Base-by-base conservation (phyloP, 768 basidiomycete species). In the Boletus reticuloceps region DNA sequence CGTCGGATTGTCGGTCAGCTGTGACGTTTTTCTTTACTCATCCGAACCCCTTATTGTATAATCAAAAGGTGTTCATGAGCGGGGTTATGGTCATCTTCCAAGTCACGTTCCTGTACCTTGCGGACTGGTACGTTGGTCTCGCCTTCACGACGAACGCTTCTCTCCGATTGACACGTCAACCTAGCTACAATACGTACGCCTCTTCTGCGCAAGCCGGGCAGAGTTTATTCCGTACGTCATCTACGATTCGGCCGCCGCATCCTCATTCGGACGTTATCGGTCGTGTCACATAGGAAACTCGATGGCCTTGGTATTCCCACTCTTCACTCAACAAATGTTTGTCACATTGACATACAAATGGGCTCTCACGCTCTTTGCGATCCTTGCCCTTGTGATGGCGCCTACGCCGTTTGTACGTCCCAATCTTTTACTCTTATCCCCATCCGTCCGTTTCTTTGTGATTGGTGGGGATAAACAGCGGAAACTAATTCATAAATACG, bases 161-260 rank as follows among this genome's bases (percentile, higher is more conserved):
- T 20, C 20, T 53, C 16, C 32, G n/a, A 25, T 40, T 25, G 12
- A 52, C 46, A 55, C 27, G 4, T 34, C 29, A 27, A 43, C 19
- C 45, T 0, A 78, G 77, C 56, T 75, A 77, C 54, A 72, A 73
- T 8, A 64, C 71, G 7, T 83, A 80, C 58, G 78, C 83, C 1
- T 82, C 80, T 7, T 80, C 79, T 11, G 83, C 81, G 0, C 71
- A 82, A 47, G 83, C 82, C 0, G 82, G 76, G 0, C 80, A 81
- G 58, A 78, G 74, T 37, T 69, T 83, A 32, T 71, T 69, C 51
- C 76, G 82, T 74, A 62, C 42, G 74, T 68, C 29, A 25, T 27
- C 1, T 10, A n/a, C 16, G 17, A 13, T 17, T 49, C 20, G 27
- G 25, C 14, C 14, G n/a, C n/a, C n/a, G 12, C 12, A 11, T 34